These are phyloP conservation scores for Amoebophrya sp. DNA, from an alignment of 169 alveolate genomes.

Conservation along the genomic window DNA sequence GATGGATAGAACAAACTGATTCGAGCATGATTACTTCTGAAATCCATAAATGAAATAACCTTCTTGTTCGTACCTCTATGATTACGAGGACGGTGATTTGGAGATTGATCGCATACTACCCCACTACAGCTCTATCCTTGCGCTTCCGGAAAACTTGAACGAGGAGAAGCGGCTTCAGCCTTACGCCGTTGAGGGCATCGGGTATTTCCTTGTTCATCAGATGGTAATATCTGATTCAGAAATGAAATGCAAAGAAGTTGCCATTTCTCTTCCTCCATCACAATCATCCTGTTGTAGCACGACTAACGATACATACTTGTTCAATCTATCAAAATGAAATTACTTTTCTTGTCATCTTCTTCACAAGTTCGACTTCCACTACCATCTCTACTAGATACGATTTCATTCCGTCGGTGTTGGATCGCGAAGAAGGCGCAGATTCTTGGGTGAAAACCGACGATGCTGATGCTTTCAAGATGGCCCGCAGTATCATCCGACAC, in stretches of 20 bases:
- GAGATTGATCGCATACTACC: not conserved
- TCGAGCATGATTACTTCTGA: conserved; percentile 21
- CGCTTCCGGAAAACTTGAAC: conserved; percentile 35
- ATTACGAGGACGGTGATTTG: not conserved
- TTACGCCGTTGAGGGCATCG: conserved; percentile 70
- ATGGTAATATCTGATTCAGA: not conserved
- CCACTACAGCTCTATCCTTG: conserved; percentile 32
- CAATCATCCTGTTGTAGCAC: no score
- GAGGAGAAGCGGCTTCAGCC: conserved; percentile 28
- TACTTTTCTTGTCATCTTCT: not conserved
- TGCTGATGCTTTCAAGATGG: conserved; percentile 61
- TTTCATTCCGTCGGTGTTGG: conserved; percentile 61
- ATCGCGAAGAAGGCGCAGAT: conserved; percentile 54
- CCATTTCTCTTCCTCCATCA: not conserved
- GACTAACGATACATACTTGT: not conserved
- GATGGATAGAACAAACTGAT: conserved; percentile 38
- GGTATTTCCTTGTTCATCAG: conserved; percentile 48
- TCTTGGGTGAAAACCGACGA: conserved; percentile 66
- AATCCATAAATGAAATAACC: not conserved
- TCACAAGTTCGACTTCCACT: not conserved
- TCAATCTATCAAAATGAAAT: not conserved
- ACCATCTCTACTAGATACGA: conserved; percentile 51
- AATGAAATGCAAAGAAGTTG: not conserved
- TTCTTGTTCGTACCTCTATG: not conserved
- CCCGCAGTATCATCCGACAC: conserved; percentile 63